Conservation (phyloP, 192 early-diverging fungal genomes). For the Dissophora ornata region DNA sequence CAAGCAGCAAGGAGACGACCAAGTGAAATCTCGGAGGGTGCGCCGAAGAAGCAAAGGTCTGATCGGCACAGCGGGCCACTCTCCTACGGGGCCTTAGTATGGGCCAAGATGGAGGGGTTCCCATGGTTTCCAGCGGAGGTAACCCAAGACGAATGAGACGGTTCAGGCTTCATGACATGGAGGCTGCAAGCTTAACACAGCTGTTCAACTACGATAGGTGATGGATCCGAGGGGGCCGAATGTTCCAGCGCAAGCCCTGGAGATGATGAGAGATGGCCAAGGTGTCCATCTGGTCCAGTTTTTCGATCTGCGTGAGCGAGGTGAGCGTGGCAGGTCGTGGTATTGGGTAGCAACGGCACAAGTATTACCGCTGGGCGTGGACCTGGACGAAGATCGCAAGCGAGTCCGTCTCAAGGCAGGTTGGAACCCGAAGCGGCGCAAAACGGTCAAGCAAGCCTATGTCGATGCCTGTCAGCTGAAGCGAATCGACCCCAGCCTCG, state of each 20-base stretch:
- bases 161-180: too few species aligned
- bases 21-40: slow-evolving; percentile 9
- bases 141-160: background rate
- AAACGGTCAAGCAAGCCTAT: slow-evolving; percentile 27
- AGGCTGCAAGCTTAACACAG: too few species aligned
- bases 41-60: slow-evolving; percentile 15
- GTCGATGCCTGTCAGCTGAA: slow-evolving; percentile 17
- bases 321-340: slow-evolving; percentile 30
- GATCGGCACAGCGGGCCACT: slow-evolving; percentile 2
- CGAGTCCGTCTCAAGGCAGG: slow-evolving; percentile 9
- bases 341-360: slow-evolving; percentile 19
- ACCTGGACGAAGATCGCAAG: slow-evolving; percentile 22
- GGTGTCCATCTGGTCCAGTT: slow-evolving; percentile 48
- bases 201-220: slow-evolving; percentile 55
- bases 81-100: slow-evolving; percentile 53
- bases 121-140: slow-evolving; percentile 67
- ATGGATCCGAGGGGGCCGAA: slow-evolving; percentile 48
- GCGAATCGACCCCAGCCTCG: background rate
- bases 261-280: slow-evolving; percentile 20
- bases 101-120: slow-evolving; percentile 66
- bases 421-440: slow-evolving; percentile 20
- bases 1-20: slow-evolving; percentile 11
- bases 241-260: slow-evolving; percentile 45
- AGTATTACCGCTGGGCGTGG: slow-evolving; percentile 13
- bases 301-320: slow-evolving; percentile 38